These are phyloP conservation scores for Nigrograna mackinnonii DNA, from an alignment of 2,329 filamentous ascomycete species.

Conservation along the genomic window DNA sequence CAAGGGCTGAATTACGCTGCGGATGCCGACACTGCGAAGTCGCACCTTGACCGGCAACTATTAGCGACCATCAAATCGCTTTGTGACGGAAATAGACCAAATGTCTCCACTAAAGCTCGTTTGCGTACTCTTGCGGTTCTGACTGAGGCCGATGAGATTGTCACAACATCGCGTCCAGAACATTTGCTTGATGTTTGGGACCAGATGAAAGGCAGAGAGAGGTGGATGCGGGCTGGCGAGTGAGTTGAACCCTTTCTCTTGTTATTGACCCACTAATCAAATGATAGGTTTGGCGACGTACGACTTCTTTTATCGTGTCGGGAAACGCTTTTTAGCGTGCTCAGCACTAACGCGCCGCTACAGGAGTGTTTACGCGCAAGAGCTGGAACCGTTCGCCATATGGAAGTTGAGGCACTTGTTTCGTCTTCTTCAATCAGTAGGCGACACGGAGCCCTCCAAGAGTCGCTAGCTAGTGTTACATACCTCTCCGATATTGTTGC, in stretches of 20 bases:
- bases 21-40: constrained; percentile 57
- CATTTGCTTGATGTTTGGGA: constrained; percentile 66
- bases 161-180: constrained; percentile 62
- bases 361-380: constrained; percentile 64
- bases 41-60: constrained; percentile 65
- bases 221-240: constrained; percentile 84
- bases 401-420: constrained; percentile 78
- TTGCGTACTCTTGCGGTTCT: constrained; percentile 65
- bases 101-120: constrained; percentile 24
- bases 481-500: constrained; percentile 77
- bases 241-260: constrained; percentile 47
- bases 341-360: constrained; percentile 71
- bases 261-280: constrained; percentile 34
- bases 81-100: constrained; percentile 25
- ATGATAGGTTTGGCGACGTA: constrained; percentile 71
- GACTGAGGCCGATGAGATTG: constrained; percentile 78
- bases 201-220: constrained; percentile 66
- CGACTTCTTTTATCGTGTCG: constrained; percentile 80
- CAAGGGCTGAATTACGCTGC: constrained; percentile 74
- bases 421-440: constrained; percentile 75
- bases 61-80: constrained; percentile 48
- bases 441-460: constrained; percentile 80
- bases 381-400: constrained; percentile 65
- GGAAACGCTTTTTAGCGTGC: constrained; percentile 77
- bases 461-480: constrained; percentile 83